phyloP scores from a whole-genome alignment of 192 early-diverging fungal genomes.

The Coemansia sp. region DNA sequence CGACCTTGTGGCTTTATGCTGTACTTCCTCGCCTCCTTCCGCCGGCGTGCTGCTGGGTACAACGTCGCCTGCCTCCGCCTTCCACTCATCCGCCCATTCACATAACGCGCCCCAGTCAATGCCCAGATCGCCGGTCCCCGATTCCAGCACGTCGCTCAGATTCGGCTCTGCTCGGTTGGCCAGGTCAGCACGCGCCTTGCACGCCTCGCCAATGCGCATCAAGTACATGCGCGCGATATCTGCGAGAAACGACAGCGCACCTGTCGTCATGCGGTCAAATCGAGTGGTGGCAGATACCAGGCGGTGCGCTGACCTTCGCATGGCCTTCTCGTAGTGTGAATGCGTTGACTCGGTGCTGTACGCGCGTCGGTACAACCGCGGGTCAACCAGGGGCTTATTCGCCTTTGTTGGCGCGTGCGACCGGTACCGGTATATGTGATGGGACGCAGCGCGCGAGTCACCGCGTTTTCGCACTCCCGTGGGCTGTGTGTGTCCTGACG shows the following conservation, averaged over 20 bases:
- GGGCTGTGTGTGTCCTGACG: background rate
- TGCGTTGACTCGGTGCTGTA: slow-evolving; percentile 5
- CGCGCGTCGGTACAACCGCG: slow-evolving; percentile 16
- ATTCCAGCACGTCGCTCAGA: slow-evolving; percentile 24
- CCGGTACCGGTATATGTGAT: slow-evolving; percentile 1
- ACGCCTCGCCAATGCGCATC: slow-evolving; percentile 45
- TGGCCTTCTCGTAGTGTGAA: slow-evolving; percentile 32
- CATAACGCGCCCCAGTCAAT: slow-evolving; percentile 22
- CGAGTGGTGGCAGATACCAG: slow-evolving; percentile 42
- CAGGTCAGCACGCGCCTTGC: slow-evolving; percentile 38
- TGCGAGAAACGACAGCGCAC: slow-evolving; percentile 31
- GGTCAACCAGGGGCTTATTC: slow-evolving; percentile 19
- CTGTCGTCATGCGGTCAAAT: slow-evolving; percentile 34
- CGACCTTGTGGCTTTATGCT: background rate
- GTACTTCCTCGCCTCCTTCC: background rate
- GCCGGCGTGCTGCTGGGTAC: background rate
- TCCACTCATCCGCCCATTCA: slow-evolving; percentile 39
- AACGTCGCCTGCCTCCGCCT: slow-evolving; percentile 17
- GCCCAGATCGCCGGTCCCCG: slow-evolving; percentile 22
- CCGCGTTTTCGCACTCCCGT: background rate
- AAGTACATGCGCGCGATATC: slow-evolving; percentile 43
- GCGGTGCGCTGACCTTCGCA: slow-evolving; percentile 45
- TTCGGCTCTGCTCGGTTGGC: slow-evolving; percentile 42
- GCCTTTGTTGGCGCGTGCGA: slow-evolving; percentile 1
- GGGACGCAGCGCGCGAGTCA: background rate